Evolutionary conservation across 345 rosid genomes (phyloP).

Genomic region (Acer yangbiense): DNA sequence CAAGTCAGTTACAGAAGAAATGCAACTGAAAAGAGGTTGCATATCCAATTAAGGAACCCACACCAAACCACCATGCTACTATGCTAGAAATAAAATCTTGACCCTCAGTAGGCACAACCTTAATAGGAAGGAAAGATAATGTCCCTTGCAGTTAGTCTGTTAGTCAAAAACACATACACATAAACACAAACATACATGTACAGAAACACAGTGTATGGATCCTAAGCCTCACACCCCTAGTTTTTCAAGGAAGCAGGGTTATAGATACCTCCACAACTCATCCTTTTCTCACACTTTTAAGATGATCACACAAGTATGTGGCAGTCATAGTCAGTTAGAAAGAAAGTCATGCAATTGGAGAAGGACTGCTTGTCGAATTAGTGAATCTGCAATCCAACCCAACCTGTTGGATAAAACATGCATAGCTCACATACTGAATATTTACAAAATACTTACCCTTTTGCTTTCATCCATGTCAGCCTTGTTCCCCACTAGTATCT

Average conservation of each 20-base stretch:
- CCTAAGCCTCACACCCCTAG: constrained; percentile 3
- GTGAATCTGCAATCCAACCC: constrained; percentile 8
- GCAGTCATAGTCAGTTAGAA: not conserved
- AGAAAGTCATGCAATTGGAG: not conserved
- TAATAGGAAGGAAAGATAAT: not conserved
- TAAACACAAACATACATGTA: not conserved
- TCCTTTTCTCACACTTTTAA: constrained; percentile 2
- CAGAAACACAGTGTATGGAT: not conserved
- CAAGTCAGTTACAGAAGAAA: not conserved
- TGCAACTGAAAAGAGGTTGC: constrained; percentile 3
- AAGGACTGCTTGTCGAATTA: not conserved
- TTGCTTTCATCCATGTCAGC: constrained; percentile 99
- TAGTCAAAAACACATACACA: not conserved
- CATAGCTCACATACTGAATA: not conserved
- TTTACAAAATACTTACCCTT: constrained; percentile 51
- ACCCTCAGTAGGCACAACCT: constrained; percentile 69
- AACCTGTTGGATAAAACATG: constrained; percentile 7
- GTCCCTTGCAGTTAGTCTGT: not conserved
- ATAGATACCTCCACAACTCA: constrained; percentile 6
- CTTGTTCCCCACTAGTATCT: constrained; percentile 92
- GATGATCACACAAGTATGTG: not conserved
- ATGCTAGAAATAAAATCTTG: constrained; percentile 30
- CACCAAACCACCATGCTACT: constrained; percentile 1
- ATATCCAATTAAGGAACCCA: not conserved
- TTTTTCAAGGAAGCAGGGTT: not conserved